Percentiles rank a stretch among this genome's conserved stretches.
Conservation (phyloP, 352 stramenopile genomes). For the Globisporangium spinosum region DNA sequence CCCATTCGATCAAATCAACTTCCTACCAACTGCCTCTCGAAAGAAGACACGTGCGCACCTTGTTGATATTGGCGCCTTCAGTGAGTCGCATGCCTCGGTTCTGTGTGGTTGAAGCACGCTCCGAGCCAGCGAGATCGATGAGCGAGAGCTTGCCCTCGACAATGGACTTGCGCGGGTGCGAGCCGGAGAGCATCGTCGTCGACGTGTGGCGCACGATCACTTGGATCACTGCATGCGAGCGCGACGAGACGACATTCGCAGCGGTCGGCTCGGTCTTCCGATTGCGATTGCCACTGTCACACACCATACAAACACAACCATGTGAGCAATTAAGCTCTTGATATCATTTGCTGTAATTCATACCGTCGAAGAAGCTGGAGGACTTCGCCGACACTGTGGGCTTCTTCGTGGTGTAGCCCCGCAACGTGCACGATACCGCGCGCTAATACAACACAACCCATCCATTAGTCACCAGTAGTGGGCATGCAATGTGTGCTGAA, state of each 20-base stretch:
- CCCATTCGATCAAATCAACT: not conserved
- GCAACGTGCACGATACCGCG: slow-evolving; percentile 52
- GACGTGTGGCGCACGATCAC: slow-evolving; percentile 59
- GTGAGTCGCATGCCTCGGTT: slow-evolving; percentile 60
- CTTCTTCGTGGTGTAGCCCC: slow-evolving; percentile 46
- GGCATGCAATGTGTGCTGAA: not conserved
- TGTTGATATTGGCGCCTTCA: slow-evolving; percentile 69
- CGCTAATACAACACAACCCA: slow-evolving; percentile 17
- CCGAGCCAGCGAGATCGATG: slow-evolving; percentile 81
- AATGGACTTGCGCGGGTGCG: slow-evolving; percentile 45
- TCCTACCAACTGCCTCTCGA: not conserved
- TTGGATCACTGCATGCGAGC: slow-evolving; percentile 84
- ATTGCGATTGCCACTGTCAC: slow-evolving; percentile 40
- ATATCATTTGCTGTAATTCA: not conserved
- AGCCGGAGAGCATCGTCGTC: slow-evolving; percentile 43
- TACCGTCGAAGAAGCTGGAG: slow-evolving; percentile 43
- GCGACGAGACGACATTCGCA: slow-evolving; percentile 77
- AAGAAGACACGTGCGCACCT: slow-evolving; percentile 20
- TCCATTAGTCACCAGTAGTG: not conserved
- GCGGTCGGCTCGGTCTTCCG: slow-evolving; percentile 67
- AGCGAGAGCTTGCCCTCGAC: slow-evolving; percentile 78
- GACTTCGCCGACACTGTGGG: slow-evolving; percentile 41
- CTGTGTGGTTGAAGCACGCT: slow-evolving; percentile 76
- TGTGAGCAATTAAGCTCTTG: not conserved
- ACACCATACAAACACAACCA: not conserved